Evolutionary conservation across 2,329 filamentous ascomycete species (phyloP).

Genomic region (Graphilbum sp.): DNA sequence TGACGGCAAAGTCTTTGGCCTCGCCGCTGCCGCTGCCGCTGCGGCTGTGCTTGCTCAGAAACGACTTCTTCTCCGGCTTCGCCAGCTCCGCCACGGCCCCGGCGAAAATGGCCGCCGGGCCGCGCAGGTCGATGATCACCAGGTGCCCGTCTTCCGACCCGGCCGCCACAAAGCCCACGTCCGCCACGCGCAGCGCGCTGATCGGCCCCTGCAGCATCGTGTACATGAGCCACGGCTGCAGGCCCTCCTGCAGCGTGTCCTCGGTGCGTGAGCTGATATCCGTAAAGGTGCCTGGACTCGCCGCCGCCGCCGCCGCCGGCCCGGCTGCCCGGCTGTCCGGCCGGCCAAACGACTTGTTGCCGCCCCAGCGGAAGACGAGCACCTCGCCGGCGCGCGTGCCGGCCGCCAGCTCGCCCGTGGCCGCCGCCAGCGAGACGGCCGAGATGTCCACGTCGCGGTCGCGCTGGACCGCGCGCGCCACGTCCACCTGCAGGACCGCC

Average conservation of each 20-base stretch:
- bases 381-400: conserved; percentile 75
- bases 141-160: conserved; percentile 73
- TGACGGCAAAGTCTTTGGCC: conserved; percentile 58
- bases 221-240: conserved; percentile 60
- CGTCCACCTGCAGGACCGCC: conserved; percentile 65
- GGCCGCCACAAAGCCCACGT: conserved; percentile 79
- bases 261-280: conserved; percentile 62
- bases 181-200: conserved; percentile 66
- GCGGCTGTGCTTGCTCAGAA: conserved; percentile 39
- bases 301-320: conserved; percentile 20
- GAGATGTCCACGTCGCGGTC: conserved; percentile 62
- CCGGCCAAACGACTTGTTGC: conserved; percentile 55
- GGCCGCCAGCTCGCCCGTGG: conserved; percentile 69
- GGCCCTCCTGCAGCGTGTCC: conserved; percentile 47
- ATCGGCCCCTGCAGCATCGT: conserved; percentile 72
- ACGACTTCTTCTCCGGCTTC: conserved; percentile 59
- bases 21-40: conserved; percentile 15
- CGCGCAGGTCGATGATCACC: conserved; percentile 72
- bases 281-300: conserved; percentile 53
- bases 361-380: conserved; percentile 75
- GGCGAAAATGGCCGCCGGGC: conserved; percentile 69
- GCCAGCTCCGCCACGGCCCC: conserved; percentile 55
- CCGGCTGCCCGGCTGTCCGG: conserved; percentile 25
- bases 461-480: conserved; percentile 55
- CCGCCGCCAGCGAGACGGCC: conserved; percentile 63